These are phyloP conservation scores for Crithidia expoeki DNA, from an alignment of 208 protist genomes.

Conservation along the genomic window DNA sequence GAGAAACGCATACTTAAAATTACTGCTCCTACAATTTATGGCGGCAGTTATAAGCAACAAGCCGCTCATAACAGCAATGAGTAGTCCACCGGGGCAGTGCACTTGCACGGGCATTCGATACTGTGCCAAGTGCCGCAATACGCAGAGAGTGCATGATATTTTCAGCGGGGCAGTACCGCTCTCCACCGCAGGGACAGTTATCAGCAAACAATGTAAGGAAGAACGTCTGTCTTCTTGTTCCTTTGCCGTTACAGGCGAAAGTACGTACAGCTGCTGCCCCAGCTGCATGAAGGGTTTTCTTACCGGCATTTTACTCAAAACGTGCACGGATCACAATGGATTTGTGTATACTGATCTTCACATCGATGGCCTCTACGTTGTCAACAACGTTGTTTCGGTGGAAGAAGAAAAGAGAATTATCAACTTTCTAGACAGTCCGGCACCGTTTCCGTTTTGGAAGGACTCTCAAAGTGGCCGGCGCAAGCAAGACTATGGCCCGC, in stretches of 20 bases:
- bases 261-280: conserved; percentile 49
- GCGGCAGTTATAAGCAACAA: no score
- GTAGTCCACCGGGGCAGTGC: conserved; percentile 29
- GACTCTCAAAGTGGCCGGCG: conserved; percentile 85
- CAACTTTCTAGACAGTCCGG: conserved; percentile 63
- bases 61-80: no score
- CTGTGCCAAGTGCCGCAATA: conserved; percentile 58
- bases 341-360: conserved; percentile 11
- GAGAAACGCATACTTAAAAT: no score
- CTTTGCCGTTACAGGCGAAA: conserved; percentile 50
- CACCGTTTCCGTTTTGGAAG: conserved; percentile 70
- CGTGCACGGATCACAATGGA: conserved; percentile 52
- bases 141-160: conserved; percentile 55
- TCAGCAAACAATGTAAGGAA: conserved; percentile 49
- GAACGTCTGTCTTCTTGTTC: conserved; percentile 80
- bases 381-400: conserved; percentile 47
- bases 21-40: no score
- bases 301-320: conserved; percentile 22
- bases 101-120: conserved; percentile 79
- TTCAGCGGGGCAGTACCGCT: conserved; percentile 43
- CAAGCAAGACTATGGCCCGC: conserved; percentile 87
- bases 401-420: conserved; percentile 58
- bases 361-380: conserved; percentile 54
- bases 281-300: conserved; percentile 51
- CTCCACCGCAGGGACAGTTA: conserved; percentile 36